Evolutionary conservation across 192 early-diverging fungal genomes (phyloP).

Genomic region (Dispira simplex): DNA sequence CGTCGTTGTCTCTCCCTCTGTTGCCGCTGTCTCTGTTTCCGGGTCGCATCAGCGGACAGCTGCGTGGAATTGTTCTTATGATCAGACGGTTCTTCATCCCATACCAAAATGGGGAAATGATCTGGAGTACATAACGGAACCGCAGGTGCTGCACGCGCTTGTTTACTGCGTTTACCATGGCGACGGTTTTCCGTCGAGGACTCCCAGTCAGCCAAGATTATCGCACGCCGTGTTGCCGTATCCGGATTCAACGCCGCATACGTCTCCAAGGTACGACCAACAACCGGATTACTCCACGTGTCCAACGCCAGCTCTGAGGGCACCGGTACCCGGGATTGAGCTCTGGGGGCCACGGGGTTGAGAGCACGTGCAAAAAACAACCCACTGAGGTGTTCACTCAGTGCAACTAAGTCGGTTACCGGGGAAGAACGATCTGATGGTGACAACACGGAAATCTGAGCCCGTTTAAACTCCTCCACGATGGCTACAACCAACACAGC

Average conservation of each 20-base stretch:
- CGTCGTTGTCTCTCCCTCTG: too few species aligned
- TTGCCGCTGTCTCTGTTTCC: too few species aligned
- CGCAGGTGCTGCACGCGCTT: too few species aligned
- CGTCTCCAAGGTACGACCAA: constrained; percentile 21
- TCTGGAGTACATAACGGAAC: constrained; percentile 15
- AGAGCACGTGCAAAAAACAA: constrained; percentile 71
- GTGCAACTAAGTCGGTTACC: constrained; percentile 23
- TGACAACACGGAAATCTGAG: constrained; percentile 14
- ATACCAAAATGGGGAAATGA: constrained; percentile 15
- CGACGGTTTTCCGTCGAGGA: too few species aligned
- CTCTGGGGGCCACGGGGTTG: constrained; percentile 79
- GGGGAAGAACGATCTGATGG: constrained; percentile 21
- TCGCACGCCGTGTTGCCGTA: too few species aligned
- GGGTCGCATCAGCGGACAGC: too few species aligned
- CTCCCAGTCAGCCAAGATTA: too few species aligned
- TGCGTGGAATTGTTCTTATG: too few species aligned
- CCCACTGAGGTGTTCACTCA: constrained; percentile 38
- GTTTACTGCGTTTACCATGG: too few species aligned
- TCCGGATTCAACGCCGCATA: constrained; percentile 10
- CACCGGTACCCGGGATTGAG: constrained; percentile 78
- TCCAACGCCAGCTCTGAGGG: constrained; percentile 80
- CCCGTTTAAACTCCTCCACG: constrained; percentile 1
- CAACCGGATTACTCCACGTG: constrained; percentile 39
- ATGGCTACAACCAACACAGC: constrained; percentile 17
- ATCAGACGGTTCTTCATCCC: too few species aligned